A percentile compares a stretch with the other conserved stretches of the same genome.
Evolutionary conservation across 805 yeast species (phyloP).

Genomic region (Suhomyces pyralidae): DNA sequence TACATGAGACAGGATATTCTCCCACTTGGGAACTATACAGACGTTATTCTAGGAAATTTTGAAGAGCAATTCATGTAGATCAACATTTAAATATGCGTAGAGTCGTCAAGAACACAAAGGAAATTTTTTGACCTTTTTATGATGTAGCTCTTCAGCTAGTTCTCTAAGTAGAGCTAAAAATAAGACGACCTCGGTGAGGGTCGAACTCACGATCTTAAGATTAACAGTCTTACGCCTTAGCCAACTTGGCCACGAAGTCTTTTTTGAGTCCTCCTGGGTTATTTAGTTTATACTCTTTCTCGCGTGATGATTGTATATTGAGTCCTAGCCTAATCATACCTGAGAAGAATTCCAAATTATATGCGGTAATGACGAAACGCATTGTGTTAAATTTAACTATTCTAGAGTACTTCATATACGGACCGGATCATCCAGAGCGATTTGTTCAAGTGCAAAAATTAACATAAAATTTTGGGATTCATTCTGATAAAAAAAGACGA

Average conservation of each 20-base stretch:
- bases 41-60: not conserved
- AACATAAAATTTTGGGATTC: no score
- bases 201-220: constrained; percentile 9
- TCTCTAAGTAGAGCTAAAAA: not conserved
- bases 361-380: no score
- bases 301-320: no score
- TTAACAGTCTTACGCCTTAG: constrained; percentile 9
- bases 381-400: no score
- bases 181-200: constrained; percentile 7
- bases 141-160: not conserved
- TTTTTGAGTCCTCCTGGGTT: not conserved
- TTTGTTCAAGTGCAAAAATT: no score
- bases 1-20: not conserved
- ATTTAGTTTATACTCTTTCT: no score
- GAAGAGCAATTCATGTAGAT: not conserved
- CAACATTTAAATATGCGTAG: not conserved
- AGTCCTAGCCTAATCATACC: no score
- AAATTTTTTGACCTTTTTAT: no score
- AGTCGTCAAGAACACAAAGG: no score
- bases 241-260: constrained; percentile 9
- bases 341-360: no score
- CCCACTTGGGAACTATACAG: not conserved
- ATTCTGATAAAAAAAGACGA: constrained; percentile 5
- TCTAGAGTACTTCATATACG: no score
- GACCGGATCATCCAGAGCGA: no score